These are phyloP conservation scores for Pythium vanterpoolii DNA, from an alignment of 352 stramenopile species.

Conservation along the genomic window DNA sequence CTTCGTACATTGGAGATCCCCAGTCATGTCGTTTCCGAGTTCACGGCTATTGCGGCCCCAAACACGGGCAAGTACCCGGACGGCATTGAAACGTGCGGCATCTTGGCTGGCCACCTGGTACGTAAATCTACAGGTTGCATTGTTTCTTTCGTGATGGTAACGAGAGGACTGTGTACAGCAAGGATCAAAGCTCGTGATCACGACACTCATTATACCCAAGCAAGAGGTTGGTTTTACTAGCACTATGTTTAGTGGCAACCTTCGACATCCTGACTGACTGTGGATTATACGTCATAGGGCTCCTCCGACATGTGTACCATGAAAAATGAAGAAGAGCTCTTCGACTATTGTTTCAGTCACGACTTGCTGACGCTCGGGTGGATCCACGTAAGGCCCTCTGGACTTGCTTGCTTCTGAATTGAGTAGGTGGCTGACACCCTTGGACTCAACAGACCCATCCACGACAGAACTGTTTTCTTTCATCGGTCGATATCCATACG, in stretches of 20 bases:
- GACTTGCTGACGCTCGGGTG: slow-evolving; percentile 89
- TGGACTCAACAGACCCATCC: slow-evolving; percentile 65
- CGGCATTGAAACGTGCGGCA: slow-evolving; percentile 90
- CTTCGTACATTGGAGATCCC: slow-evolving; percentile 72
- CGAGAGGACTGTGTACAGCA: slow-evolving; percentile 24
- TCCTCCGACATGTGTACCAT: slow-evolving; percentile 85
- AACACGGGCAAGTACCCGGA: slow-evolving; percentile 75
- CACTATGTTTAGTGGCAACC: neutral
- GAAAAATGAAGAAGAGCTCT: slow-evolving; percentile 87
- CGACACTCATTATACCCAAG: slow-evolving; percentile 85
- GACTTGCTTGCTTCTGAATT: neutral
- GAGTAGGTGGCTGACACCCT: neutral
- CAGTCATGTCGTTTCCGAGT: slow-evolving; percentile 64
- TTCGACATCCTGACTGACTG: neutral
- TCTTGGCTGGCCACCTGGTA: slow-evolving; percentile 80
- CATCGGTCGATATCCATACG: slow-evolving; percentile 88
- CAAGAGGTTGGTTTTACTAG: slow-evolving; percentile 52
- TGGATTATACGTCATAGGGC: slow-evolving; percentile 33
- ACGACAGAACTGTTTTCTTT: slow-evolving; percentile 86
- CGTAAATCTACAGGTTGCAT: neutral
- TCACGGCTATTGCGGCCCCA: slow-evolving; percentile 69
- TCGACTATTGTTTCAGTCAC: slow-evolving; percentile 83
- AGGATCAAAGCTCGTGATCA: slow-evolving; percentile 59
- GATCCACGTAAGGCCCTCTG: slow-evolving; percentile 64
- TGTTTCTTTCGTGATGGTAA: neutral